Evolutionary conservation across 345 rosid species (phyloP).

Genomic region (Salix dunnii): DNA sequence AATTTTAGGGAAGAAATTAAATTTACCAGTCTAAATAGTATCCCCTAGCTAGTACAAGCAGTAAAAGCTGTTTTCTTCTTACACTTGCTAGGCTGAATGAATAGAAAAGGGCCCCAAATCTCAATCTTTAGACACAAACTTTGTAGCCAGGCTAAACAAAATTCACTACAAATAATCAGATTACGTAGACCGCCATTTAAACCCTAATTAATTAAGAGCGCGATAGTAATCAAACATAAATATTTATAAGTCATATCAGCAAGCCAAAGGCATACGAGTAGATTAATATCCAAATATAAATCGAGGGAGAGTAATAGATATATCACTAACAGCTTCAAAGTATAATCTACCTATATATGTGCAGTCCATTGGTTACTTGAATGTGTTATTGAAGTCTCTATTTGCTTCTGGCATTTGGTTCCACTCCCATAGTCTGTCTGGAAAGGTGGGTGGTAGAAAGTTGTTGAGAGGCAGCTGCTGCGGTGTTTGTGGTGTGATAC

Average conservation of each 20-base stretch:
- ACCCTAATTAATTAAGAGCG: conserved; percentile 11
- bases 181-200: neutral
- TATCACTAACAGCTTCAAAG: neutral
- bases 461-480: conserved; percentile 42
- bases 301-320: neutral
- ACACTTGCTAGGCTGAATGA: neutral
- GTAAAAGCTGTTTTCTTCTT: neutral
- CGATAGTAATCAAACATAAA: neutral
- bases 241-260: conserved; percentile 3
- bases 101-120: neutral
- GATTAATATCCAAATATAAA: neutral
- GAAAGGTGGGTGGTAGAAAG: conserved; percentile 40
- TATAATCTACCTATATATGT: neutral
- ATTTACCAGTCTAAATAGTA: neutral
- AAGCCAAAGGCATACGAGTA: conserved; percentile 1
- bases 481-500: conserved; percentile 27
- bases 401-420: conserved; percentile 62
- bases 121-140: neutral
- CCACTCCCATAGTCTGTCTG: conserved; percentile 84
- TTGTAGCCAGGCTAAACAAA: neutral
- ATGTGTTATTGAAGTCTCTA: conserved; percentile 51
- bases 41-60: neutral
- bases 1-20: neutral
- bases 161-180: neutral
- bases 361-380: conserved; percentile 44